Conservation (phyloP, 2,329 filamentous ascomycete genomes). For the Dactylellina leptospora region DNA sequence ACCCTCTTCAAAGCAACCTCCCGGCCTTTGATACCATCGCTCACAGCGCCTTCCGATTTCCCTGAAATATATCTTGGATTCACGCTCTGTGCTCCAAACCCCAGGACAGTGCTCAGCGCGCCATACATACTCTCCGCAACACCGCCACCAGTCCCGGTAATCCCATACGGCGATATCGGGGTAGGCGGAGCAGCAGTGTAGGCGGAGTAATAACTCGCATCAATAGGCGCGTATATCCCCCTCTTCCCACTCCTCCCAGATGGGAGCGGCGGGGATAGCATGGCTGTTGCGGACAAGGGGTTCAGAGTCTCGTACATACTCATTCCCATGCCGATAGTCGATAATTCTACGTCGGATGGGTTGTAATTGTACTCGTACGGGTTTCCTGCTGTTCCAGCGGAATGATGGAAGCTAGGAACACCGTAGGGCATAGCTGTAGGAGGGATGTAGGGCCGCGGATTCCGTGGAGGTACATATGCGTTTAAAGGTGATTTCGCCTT, state of each 20-base stretch:
- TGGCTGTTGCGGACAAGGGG: conserved; percentile 30
- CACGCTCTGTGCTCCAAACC: conserved; percentile 27
- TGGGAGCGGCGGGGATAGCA: conserved; percentile 5
- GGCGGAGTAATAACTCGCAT: conserved; percentile 47
- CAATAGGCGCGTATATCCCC: conserved; percentile 45
- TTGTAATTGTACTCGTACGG: conserved; percentile 39
- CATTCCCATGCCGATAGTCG: conserved; percentile 49
- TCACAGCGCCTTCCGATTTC: conserved; percentile 46
- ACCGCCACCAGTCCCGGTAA: background rate
- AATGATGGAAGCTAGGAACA: conserved; percentile 46
- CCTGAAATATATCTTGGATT: conserved; percentile 50
- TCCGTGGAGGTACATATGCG: conserved; percentile 9
- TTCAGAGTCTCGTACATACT: conserved; percentile 51
- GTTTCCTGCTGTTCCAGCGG: conserved; percentile 27
- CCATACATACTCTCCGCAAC: conserved; percentile 31
- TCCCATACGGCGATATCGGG: conserved; percentile 20
- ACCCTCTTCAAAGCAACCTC: conserved; percentile 39
- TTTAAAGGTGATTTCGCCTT: background rate
- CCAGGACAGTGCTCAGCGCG: conserved; percentile 13
- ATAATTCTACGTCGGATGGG: conserved; percentile 42
- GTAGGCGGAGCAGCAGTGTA: conserved; percentile 24
- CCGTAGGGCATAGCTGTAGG: conserved; percentile 37
- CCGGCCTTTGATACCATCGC: conserved; percentile 24
- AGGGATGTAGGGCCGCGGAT: background rate
- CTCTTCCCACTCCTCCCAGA: conserved; percentile 33